Base-by-base conservation (phyloP, 177 flowering plant species). In the Vitis hybrid region DNA sequence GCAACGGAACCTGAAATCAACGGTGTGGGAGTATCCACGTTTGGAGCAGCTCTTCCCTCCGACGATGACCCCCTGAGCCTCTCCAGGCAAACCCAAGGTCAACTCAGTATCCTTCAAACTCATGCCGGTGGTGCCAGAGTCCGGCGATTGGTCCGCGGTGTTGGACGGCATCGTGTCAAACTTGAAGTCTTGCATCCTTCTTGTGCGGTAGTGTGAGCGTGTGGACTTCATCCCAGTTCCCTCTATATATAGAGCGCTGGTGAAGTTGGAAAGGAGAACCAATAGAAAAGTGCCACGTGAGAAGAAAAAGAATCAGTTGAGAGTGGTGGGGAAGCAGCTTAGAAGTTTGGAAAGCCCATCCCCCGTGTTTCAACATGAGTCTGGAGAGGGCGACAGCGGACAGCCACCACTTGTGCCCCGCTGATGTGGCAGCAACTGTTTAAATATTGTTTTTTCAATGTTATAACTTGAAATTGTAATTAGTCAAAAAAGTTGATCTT, bases 1-100 rank as follows among this genome's bases (percentile, higher is more conserved):
- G 60, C 26, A 8, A 6, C 60, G 12, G 29, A 19, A 21, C 2
- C 7, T 57, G 10, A 48, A 70, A 66, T 72, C 74, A 14, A 72
- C 74, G 53, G 74, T 72, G 60, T 60, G 61, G 9, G 59, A 2
- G 65, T 29, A 66, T 21, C 59, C 70, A 10, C 74, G 56, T 52
- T 72, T 72, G 2, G 31, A 4, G 59, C 21, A 51, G 53, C 22
- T 31, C 53, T 51, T 72, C 13, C 16, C 33, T 10, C 60, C 31
- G 65, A 18, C 16, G 10, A 26, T 26, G 29, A 26, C 29, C 29
- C 0, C 29, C 29, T 26, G 29, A 26, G 29, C 29, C 29, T 39
- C 65, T 7, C 65, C 65, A 3, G 65, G 65, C 16, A 62, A 33
- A 19, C 51, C 51, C 45, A 62, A 62, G 65, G 65, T 33, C 15